A percentile compares a stretch with the other conserved stretches of the same genome.
phyloP scores from a whole-genome alignment of 202 grass and related monocot genomes.

The Schoenoplectus triqueter region DNA sequence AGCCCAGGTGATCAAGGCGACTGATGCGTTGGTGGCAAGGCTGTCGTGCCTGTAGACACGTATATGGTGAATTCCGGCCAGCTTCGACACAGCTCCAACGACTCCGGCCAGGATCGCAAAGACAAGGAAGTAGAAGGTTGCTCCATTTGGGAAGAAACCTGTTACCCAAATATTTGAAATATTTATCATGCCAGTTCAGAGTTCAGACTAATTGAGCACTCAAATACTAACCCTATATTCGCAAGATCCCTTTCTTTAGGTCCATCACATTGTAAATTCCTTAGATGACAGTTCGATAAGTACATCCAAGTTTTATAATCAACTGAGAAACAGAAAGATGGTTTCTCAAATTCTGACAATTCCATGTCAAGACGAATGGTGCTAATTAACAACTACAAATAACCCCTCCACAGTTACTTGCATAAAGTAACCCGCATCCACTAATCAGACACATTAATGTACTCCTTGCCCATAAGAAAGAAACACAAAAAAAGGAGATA shows the following conservation, averaged over 20 bases:
- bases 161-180: neutral
- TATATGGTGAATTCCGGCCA: constrained; percentile 66
- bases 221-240: neutral
- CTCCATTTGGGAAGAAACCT: constrained; percentile 69
- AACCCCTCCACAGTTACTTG: neutral
- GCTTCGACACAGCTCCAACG: constrained; percentile 59
- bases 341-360: neutral
- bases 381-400: neutral
- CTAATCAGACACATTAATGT: neutral
- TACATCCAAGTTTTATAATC: neutral
- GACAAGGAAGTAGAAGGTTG: constrained; percentile 77
- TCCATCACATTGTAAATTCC: neutral
- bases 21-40: constrained; percentile 40
- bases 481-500: neutral
- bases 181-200: neutral
- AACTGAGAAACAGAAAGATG: neutral
- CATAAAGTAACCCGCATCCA: neutral
- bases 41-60: constrained; percentile 62
- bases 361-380: neutral
- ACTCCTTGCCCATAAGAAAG: neutral
- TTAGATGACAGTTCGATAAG: neutral
- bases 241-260: neutral
- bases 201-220: neutral
- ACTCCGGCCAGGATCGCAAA: constrained; percentile 67
- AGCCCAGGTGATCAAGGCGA: constrained; percentile 58